These are phyloP conservation scores for Datisca glomerata DNA, from an alignment of 306 rosid genomes.

Conservation along the genomic window DNA sequence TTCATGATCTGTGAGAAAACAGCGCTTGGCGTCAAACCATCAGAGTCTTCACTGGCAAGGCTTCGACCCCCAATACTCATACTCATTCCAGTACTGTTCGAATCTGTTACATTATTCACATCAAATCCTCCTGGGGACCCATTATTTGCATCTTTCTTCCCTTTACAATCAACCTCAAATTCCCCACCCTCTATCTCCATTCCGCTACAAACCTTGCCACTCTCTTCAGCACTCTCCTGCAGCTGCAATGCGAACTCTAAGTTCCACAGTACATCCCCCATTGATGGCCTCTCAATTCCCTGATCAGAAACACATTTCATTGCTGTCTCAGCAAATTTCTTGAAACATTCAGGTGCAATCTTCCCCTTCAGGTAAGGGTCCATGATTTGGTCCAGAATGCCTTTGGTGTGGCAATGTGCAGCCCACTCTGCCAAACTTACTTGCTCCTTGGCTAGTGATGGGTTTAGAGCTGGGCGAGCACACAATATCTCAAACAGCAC, in stretches of 20 bases:
- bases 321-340: constrained; percentile 6
- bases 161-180: constrained; percentile 23
- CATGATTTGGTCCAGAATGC: constrained; percentile 9
- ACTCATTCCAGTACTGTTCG: constrained; percentile 72
- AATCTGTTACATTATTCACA: constrained; percentile 53
- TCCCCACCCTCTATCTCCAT: constrained; percentile 45
- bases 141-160: constrained; percentile 48
- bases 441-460: neutral
- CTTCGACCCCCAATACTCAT: constrained; percentile 92
- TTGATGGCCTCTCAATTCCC: constrained; percentile 17
- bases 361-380: constrained; percentile 5
- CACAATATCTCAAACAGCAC: constrained; percentile 16
- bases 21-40: constrained; percentile 91
- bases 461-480: constrained; percentile 10
- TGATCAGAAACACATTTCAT: constrained; percentile 14
- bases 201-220: constrained; percentile 15
- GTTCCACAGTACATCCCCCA: constrained; percentile 15
- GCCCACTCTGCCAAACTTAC: constrained; percentile 15
- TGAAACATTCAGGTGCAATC: constrained; percentile 10
- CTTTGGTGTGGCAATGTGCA: neutral
- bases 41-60: constrained; percentile 86
- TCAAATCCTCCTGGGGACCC: constrained; percentile 45
- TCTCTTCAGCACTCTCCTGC: constrained; percentile 10
- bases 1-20: constrained; percentile 95
- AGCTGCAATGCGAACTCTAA: constrained; percentile 19